These are phyloP conservation scores for Triangularia verruculosa DNA, from an alignment of 2,329 filamentous ascomycete species.

Conservation along the genomic window DNA sequence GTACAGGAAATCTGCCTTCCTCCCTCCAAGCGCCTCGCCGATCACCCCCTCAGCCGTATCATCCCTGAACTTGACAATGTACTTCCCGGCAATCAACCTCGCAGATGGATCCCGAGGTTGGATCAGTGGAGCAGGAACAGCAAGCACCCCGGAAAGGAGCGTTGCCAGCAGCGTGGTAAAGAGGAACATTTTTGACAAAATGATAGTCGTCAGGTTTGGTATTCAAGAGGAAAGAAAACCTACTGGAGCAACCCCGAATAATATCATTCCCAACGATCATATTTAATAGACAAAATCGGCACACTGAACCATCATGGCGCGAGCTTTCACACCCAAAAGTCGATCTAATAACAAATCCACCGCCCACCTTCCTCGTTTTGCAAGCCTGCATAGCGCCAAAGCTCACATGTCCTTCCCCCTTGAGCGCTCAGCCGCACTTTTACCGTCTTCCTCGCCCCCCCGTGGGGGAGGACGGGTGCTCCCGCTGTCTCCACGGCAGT, in stretches of 20 bases:
- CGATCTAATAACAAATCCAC: neutral
- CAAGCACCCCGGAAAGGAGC: neutral
- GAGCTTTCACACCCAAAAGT: neutral
- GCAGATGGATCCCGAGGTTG: slow-evolving; percentile 32
- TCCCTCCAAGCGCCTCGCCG: slow-evolving; percentile 22
- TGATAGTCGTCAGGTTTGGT: neutral
- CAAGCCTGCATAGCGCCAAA: neutral
- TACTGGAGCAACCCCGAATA: neutral
- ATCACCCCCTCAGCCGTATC: slow-evolving; percentile 26
- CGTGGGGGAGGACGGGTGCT: neutral
- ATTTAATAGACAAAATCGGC: neutral
- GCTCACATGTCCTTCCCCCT: neutral
- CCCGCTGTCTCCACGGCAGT: neutral
- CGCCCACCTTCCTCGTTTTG: neutral
- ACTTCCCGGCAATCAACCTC: slow-evolving; percentile 39
- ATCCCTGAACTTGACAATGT: slow-evolving; percentile 45
- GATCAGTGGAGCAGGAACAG: slow-evolving; percentile 35
- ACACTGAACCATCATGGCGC: no score
- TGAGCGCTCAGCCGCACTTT: neutral
- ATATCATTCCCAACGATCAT: neutral
- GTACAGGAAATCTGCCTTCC: slow-evolving; percentile 29
- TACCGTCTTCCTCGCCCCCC: neutral
- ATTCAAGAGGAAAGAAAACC: no score
- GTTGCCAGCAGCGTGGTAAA: neutral
- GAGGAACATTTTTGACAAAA: neutral